Evolutionary conservation across 129 eudicot species (phyloP), one percentile per base, ranked within the genome.

Genomic region (Silybum marianum): DNA sequence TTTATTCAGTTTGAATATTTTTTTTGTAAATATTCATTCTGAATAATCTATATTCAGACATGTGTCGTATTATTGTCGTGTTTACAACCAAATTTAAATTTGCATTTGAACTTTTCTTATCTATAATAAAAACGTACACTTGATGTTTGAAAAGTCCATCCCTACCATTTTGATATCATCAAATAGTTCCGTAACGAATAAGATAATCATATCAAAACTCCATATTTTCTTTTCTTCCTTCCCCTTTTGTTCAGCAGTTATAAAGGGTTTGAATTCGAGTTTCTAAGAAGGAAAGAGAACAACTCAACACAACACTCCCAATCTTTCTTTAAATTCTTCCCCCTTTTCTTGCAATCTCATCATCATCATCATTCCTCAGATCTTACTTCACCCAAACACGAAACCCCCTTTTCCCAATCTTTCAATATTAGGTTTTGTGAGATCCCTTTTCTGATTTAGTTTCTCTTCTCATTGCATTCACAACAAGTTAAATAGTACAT

Each of bases 301-400:
- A 26, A 26, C 30, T 1, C 30, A 28, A 48, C 28, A 4, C 11
- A 77, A 32, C 62, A 46, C 62, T 80, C 14, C 10, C 4, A 72
- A 72, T 39, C 25, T 26, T 30, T 69, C 60, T 79, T 80, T 54
- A 60, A 39, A 25, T 40, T 40, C 25, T 11, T 65, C 36, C 74
- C 21, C 63, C 72, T 38, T 16, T 60, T 4, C 66, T 77, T 73
- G 69, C 74, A 75, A 82, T 69, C 81, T 60, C 81, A 75, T 58
- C 85, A 34, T 38, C 81, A 36, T 76, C 51, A 42, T 40, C 40
- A 42, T 2, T 39, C 78, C 79, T n/a, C 83, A 83, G 86, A 83
- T 83, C 86, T 83, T 78, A 83, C 75, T 78, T 83, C 83, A 83
- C 79, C 81, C n/a, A 69, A 76, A 36, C 77, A 63, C 74, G 73